A percentile compares a stretch with the other conserved stretches of the same genome.
Conservation (phyloP, 192 early-diverging fungal species). For the Coemansia sp. region DNA sequence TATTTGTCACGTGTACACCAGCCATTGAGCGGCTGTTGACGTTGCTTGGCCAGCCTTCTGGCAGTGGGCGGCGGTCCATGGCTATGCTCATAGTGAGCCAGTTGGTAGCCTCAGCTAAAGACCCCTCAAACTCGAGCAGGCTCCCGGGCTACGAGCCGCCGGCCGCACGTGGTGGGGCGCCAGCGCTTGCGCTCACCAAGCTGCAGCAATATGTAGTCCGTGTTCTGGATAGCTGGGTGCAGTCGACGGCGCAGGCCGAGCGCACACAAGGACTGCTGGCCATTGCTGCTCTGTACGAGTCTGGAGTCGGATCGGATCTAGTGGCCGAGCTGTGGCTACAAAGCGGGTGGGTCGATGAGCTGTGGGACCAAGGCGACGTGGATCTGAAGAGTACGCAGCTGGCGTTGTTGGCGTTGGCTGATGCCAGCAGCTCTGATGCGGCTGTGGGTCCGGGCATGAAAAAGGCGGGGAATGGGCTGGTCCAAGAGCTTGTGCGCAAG, state of each 20-base stretch:
- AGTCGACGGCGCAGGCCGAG: constrained; percentile 41
- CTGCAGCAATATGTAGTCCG: constrained; percentile 4
- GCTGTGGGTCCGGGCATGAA: constrained; percentile 66
- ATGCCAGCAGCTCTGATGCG: constrained; percentile 59
- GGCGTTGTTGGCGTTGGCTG: constrained; percentile 54
- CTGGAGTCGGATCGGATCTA: constrained; percentile 58
- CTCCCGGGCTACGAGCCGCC: constrained; percentile 17
- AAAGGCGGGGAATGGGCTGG: constrained; percentile 63
- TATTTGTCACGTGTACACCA: constrained; percentile 7
- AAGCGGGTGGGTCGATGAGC: constrained; percentile 69
- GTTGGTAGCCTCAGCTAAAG: constrained; percentile 27
- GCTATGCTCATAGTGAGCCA: constrained; percentile 41
- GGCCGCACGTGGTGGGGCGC: background rate
- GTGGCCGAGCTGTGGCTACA: constrained; percentile 64
- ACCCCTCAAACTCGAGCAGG: constrained; percentile 19
- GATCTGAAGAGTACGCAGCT: constrained; percentile 71
- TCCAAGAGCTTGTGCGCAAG: constrained; percentile 61
- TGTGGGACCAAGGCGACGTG: constrained; percentile 82
- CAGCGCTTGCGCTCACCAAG: constrained; percentile 18
- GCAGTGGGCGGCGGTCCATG: constrained; percentile 17
- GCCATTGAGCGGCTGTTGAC: constrained; percentile 31
- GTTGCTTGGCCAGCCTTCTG: constrained; percentile 19
- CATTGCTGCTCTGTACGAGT: constrained; percentile 70
- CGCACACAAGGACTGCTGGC: constrained; percentile 48
- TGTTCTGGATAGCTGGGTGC: constrained; percentile 33